A percentile compares a stretch with the other conserved stretches of the same genome.
These are phyloP conservation scores for Basipetospora chlamydospora DNA, from an alignment of 2,329 filamentous ascomycete species.

Conservation along the genomic window DNA sequence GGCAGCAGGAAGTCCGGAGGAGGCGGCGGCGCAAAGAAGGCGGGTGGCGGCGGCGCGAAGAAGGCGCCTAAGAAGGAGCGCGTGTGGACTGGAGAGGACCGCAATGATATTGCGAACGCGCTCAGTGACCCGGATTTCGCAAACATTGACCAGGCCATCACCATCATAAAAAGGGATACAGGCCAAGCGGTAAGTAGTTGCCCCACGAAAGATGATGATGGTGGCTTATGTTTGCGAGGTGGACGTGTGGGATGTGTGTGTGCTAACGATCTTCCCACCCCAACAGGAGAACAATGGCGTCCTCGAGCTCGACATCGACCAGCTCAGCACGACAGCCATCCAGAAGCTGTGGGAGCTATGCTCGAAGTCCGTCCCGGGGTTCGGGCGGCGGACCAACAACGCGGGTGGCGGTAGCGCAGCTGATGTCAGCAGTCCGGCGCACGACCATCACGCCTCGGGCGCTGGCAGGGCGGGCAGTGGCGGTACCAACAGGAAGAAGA, in stretches of 20 bases:
- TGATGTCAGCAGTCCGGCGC: too few relatives aligned
- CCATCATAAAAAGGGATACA: conserved; percentile 80
- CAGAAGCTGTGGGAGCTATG: conserved; percentile 34
- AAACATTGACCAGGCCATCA: conserved; percentile 68
- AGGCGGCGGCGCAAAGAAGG: conserved; percentile 17
- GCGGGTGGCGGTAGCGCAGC: conserved; percentile 10
- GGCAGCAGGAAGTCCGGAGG: conserved; percentile 25
- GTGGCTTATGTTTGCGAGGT: not conserved
- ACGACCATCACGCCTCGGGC: not conserved
- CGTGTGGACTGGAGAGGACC: conserved; percentile 37
- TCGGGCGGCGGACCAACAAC: conserved; percentile 19
- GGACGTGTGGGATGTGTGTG: not conserved
- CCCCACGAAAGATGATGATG: not conserved
- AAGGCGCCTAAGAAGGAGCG: conserved; percentile 27
- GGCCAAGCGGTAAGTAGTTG: conserved; percentile 52
- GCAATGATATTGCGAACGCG: conserved; percentile 77
- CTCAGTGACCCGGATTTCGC: conserved; percentile 67
- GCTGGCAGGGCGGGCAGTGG: not conserved
- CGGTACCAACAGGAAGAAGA: conserved; percentile 54
- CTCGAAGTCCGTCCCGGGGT: conserved; percentile 26
- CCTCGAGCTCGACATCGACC: conserved; percentile 45
- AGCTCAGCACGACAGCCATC: conserved; percentile 39
- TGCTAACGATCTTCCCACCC: conserved; percentile 2
- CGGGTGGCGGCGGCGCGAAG: conserved; percentile 15
- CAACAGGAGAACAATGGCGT: conserved; percentile 44